Evolutionary conservation across 2,329 filamentous ascomycete species (phyloP).

Genomic region (Neoascochyta sp.): DNA sequence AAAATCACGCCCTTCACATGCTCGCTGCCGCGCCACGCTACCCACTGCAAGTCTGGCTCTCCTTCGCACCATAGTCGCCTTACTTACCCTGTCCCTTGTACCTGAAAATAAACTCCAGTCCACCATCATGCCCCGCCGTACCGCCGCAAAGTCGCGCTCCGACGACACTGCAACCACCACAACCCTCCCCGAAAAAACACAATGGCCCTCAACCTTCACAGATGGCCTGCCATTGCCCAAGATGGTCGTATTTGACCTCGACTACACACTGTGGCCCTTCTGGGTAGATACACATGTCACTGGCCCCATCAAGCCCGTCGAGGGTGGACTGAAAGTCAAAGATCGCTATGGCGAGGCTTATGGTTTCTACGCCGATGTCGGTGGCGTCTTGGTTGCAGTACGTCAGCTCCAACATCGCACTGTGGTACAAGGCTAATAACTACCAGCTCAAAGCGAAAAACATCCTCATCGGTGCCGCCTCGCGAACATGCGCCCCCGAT

Average conservation of each 20-base stretch:
- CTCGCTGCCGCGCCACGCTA: no score
- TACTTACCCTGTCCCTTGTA: no score
- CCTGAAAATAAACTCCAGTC: no score
- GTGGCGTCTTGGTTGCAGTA: constrained; percentile 40
- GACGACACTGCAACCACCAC: constrained; percentile 32
- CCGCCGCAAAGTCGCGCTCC: constrained; percentile 13
- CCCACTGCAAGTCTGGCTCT: no score
- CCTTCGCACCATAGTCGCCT: no score
- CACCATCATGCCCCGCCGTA: constrained; percentile 33
- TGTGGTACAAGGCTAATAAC: not conserved
- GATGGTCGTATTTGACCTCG: constrained; percentile 88
- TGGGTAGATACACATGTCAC: constrained; percentile 94
- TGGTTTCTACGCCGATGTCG: constrained; percentile 48
- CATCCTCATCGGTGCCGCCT: constrained; percentile 68
- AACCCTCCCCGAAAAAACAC: constrained; percentile 34
- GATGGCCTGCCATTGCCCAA: constrained; percentile 71
- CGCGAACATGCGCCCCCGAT: constrained; percentile 74
- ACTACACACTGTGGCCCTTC: constrained; percentile 99
- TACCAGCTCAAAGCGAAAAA: constrained; percentile 42
- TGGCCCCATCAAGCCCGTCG: constrained; percentile 60
- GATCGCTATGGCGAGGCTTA: constrained; percentile 49
- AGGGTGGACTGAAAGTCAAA: constrained; percentile 47
- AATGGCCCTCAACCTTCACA: constrained; percentile 55
- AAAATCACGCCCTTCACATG: no score
- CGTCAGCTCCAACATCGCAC: not conserved